Base-by-base conservation (phyloP, 2,329 filamentous ascomycete genomes). In the Pestalotiopsis fici region DNA sequence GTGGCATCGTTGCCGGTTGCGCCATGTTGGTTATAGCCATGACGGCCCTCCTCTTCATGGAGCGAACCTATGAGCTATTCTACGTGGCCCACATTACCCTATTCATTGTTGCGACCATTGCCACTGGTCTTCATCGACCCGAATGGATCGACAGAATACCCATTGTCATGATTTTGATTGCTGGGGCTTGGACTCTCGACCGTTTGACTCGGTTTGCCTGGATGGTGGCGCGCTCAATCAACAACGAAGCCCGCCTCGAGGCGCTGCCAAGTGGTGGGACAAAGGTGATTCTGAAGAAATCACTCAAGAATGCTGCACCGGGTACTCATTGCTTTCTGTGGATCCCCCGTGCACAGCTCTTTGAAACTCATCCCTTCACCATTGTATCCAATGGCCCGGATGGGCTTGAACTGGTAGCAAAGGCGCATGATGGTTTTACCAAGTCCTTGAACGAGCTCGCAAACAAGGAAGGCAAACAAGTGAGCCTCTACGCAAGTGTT, bases 151-250 rank as follows among this genome's bases (percentile, higher is more conserved):
- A 50, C 43, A 50, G 43, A 7, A 50, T 50, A 50, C 43, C 43
- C 43, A 50, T 50, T 9, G 43, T 50, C 6, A 50, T 50, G 43
- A 50, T 50, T 3, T 4, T 23, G n/a, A 64, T 88, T 85, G 13
- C 82, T 83, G 70, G 86, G 79, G 66, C 83, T 84, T 7, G 85
- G 86, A 74, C 88, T 87, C 65, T 86, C 82, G 73, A 90, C 88
- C 1, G 90, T 87, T 57, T 90, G 88, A 72, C 91, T 90, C 18
- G 94, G 91, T 54, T 88, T 87, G 2, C 87, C 88, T 69, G 86
- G 78, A 75, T 97, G 97, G 77, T 93, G n/a, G 43, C 43, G 43
- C 43, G 43, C 4, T 50, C 43, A 6, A 21, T 23, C n/a, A 50
- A 50, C 18, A 50, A 50, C 7, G 43, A 50, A 50, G 43, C 43